Base-by-base conservation (phyloP, 768 basidiomycete species). In the Auriscalpium vulgare region DNA sequence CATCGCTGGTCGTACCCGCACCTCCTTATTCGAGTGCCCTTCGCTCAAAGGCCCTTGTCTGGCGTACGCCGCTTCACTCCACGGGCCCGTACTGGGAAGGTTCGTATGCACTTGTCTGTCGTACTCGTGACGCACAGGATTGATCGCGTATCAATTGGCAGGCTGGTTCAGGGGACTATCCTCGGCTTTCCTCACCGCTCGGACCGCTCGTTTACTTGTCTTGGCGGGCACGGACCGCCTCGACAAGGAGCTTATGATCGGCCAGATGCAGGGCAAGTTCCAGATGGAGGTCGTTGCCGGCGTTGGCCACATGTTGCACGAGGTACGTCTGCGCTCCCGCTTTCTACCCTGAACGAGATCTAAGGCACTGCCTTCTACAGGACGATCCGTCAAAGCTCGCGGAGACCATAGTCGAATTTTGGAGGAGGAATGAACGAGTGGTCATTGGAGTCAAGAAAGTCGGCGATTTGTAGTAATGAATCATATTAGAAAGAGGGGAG, bases 251-350 rank as follows among this genome's bases (percentile, higher is more conserved):
- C 78, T 99, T 47, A 97, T 95, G 87, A 93, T 98, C 50, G 97
- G 81, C 0, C 83, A 84, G 66, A 84, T 84, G 83, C 82, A 77
- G 65, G 80, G 83, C 36, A 97, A 97, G 68, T 99, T 97, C 71
- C 95, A 97, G 71, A 78, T 97, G 68, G 85, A 80, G 21, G 92
- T 99, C 38, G 79, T 95, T 57, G 80, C 83, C 9, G 83, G 85
- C 37, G 91, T 91, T 1, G 95, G 97, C 0, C 97, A 99, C 66
- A 89, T 97, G 75, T 67, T 99, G 21, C 95, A 98, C 47, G 95
- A 97, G 78, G 93, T 92, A 54, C 47, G 80, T 67, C 11, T 19
- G 17, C 2, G 51, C 10, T n/a, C 19, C 46, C 37, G 45, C 51
- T 21, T 50, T 34, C 44, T 14, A 10, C 2, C 2, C 17, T 44